Evolutionary conservation across 495 filamentous ascomycete genomes (phyloP), one percentile per base, ranked within the genome.

Genomic region (Hamigera avellanea): DNA sequence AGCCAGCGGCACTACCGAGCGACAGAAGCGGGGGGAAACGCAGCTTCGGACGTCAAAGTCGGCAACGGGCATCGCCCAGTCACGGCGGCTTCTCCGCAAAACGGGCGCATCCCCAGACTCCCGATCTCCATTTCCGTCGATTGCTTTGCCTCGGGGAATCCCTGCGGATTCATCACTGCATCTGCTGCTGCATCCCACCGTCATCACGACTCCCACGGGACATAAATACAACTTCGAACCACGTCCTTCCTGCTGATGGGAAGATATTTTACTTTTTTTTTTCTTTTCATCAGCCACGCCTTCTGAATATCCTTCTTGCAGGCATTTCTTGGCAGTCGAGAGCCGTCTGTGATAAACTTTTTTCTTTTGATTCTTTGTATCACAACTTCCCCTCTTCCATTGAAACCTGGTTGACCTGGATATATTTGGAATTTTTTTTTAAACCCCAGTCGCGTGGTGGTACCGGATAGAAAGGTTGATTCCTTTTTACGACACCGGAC

Each of bases 141-240:
- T 16, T 21, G 17, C 32, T 41, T 50, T 48, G 51, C 57, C 57
- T 61, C 57, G 57, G 57, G 55, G 50, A 53, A 46, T 50, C 41
- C n/a, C 18, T 19, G 26, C 26, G 4, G 36, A n/a, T n/a, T n/a
- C n/a, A n/a, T n/a, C n/a, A n/a, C n/a, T 17, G 14, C 32, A 12
- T 30, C 14, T 5, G 18, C 10, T 14, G 26, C 14, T 37, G 26
- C 14, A 26, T 29, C 36, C 26, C 18, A 14, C 36, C n/a, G 29
- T 14, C 5, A 9, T 9, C 21, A 23, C 21, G n/a, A 15, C 12
- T 13, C 14, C 28, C 4, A n/a, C 28, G n/a, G n/a, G n/a, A 30
- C 28, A 30, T 30, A 30, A 30, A 30, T 30, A 30, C 14, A 30
- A 4, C 28, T 23, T 4, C 21, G 9, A 23, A 9, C 5, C 4